Percentiles rank a stretch among this genome's conserved stretches.
These are phyloP conservation scores for Lignosus rhinocerotis DNA, from an alignment of 1,284 basidiomycete genomes.

Conservation along the genomic window DNA sequence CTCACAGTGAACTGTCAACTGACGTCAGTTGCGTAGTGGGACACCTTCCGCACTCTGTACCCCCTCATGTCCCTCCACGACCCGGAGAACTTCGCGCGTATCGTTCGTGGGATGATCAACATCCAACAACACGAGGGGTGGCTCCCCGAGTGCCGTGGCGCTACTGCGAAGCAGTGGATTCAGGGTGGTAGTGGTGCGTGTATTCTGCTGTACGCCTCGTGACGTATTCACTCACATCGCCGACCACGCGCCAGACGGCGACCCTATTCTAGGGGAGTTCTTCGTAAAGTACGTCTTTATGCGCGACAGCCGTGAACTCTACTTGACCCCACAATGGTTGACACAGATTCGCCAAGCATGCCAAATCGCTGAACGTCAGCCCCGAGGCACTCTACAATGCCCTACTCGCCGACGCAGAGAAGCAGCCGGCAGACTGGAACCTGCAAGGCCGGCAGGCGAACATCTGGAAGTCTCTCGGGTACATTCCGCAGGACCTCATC, in stretches of 20 bases:
- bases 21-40: slow-evolving; percentile 46
- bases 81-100: slow-evolving; percentile 53
- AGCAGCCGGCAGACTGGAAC: slow-evolving; percentile 61
- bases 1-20: neutral
- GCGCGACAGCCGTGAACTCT: too few relatives aligned
- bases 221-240: neutral
- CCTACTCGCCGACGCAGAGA: slow-evolving; percentile 57
- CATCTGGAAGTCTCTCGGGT: slow-evolving; percentile 52
- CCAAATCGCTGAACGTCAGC: slow-evolving; percentile 47
- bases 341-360: slow-evolving; percentile 52
- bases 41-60: slow-evolving; percentile 62
- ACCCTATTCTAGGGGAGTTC: slow-evolving; percentile 66
- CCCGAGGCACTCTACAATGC: slow-evolving; percentile 50
- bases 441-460: slow-evolving; percentile 61
- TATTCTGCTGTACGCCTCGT: neutral
- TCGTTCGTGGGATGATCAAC: slow-evolving; percentile 63
- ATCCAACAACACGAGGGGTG: slow-evolving; percentile 69
- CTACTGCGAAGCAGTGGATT: slow-evolving; percentile 48
- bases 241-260: slow-evolving; percentile 46
- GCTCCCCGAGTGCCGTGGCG: slow-evolving; percentile 64
- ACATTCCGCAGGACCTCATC: slow-evolving; percentile 54
- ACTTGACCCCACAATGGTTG: too few relatives aligned
- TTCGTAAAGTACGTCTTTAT: slow-evolving; percentile 64
- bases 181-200: slow-evolving; percentile 65
- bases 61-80: slow-evolving; percentile 64